Conservation (phyloP, 2,329 filamentous ascomycete species). For the Ascocoryne sarcoides region DNA sequence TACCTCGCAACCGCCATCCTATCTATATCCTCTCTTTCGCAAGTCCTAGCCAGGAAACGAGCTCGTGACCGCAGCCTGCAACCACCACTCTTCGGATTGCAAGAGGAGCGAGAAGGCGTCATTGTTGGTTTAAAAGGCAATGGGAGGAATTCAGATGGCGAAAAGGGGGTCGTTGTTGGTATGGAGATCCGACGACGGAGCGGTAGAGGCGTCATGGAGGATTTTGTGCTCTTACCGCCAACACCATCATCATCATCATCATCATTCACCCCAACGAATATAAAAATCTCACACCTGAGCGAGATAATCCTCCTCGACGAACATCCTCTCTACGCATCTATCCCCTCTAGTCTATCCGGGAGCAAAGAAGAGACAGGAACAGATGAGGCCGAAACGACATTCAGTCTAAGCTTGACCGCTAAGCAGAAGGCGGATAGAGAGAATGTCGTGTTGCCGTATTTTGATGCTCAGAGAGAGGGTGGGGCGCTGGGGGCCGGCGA, state of each 20-base stretch:
- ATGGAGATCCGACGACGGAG: constrained; percentile 75
- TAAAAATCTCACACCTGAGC: constrained; percentile 4
- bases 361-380: constrained; percentile 22
- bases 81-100: constrained; percentile 70
- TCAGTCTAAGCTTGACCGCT: constrained; percentile 79
- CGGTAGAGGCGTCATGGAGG: constrained; percentile 40
- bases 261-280: constrained; percentile 7
- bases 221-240: constrained; percentile 41
- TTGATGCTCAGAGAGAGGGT: constrained; percentile 81
- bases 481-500: constrained; percentile 62
- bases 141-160: constrained; percentile 31
- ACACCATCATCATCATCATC: constrained; percentile 5
- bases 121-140: constrained; percentile 48
- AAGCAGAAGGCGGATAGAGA: constrained; percentile 82
- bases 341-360: not conserved
- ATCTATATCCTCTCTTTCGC: constrained; percentile 60
- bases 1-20: constrained; percentile 89
- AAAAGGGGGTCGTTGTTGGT: constrained; percentile 48
- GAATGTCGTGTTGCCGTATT: constrained; percentile 87
- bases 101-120: constrained; percentile 69
- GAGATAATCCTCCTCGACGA: constrained; percentile 57
- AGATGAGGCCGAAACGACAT: constrained; percentile 62
- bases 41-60: constrained; percentile 65
- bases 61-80: constrained; percentile 67
- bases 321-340: constrained; percentile 57